A percentile compares a stretch with the other conserved stretches of the same genome.
Conservation (phyloP, 78 protist species). For the Speleostelium caveatum region DNA sequence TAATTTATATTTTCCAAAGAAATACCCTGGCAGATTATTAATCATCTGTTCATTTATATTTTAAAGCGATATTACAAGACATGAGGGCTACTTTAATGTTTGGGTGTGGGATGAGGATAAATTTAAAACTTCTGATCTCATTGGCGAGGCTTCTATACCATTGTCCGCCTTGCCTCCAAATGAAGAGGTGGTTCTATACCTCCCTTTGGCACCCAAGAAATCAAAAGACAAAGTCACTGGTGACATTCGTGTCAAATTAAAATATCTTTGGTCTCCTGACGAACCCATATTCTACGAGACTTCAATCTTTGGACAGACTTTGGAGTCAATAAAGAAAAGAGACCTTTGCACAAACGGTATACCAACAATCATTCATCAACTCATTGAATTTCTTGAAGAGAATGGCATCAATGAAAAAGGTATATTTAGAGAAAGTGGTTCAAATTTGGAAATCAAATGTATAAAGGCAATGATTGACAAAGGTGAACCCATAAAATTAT, state of each 20-base stretch:
- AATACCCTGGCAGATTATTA: not conserved
- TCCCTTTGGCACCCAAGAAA: slow-evolving; percentile 38
- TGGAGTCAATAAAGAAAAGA: slow-evolving; percentile 1
- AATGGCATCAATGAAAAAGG: slow-evolving; percentile 46
- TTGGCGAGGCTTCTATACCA: slow-evolving; percentile 32
- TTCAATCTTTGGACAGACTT: slow-evolving; percentile 33
- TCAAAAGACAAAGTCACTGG: slow-evolving; percentile 54
- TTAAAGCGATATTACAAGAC: slow-evolving; percentile 36
- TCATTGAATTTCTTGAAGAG: slow-evolving; percentile 36
- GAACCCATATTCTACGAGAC: not conserved
- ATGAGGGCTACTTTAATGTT: slow-evolving; percentile 40
- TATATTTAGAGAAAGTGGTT: slow-evolving; percentile 46
- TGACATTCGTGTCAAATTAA: slow-evolving; percentile 13
- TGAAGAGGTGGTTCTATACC: slow-evolving; percentile 17
- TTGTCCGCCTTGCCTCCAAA: slow-evolving; percentile 9
- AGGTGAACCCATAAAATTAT: not conserved
- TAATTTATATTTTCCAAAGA: no score
- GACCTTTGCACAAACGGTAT: slow-evolving; percentile 4
- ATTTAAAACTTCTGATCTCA: slow-evolving; percentile 42
- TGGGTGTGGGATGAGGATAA: slow-evolving; percentile 78
- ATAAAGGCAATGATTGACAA: slow-evolving; percentile 6
- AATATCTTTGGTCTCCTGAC: slow-evolving; percentile 34
- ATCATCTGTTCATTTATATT: not conserved
- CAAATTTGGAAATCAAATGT: slow-evolving; percentile 19
- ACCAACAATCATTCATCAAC: slow-evolving; percentile 25